phyloP scores from a whole-genome alignment of 108 stramenopile species.

The Pseudonitzschia multiseries region DNA sequence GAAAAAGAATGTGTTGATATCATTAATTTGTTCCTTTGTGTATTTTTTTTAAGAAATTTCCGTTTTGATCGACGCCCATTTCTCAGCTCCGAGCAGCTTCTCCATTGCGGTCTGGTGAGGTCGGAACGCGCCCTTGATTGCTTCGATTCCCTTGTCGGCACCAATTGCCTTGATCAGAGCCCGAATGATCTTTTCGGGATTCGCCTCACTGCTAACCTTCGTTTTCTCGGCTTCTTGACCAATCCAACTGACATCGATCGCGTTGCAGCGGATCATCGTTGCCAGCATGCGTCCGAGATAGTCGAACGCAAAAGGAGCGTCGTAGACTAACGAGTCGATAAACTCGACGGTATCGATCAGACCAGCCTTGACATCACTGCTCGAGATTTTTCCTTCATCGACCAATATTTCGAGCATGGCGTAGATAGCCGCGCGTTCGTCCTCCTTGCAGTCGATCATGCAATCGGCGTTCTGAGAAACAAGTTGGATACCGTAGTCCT shows the following conservation, averaged over 20 bases:
- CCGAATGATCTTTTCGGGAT: conserved; percentile 27
- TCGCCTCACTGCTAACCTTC: conserved; percentile 11
- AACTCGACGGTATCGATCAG: conserved; percentile 68
- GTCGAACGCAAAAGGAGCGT: conserved; percentile 59
- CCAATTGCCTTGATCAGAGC: conserved; percentile 16
- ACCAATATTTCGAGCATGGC: conserved; percentile 52
- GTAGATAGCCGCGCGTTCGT: conserved; percentile 57
- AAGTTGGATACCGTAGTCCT: conserved; percentile 52
- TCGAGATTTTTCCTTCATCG: conserved; percentile 50
- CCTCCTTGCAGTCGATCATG: conserved; percentile 68
- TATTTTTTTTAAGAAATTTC: neutral
- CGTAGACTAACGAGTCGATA: conserved; percentile 61
- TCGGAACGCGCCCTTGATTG: conserved; percentile 17
- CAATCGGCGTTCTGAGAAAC: conserved; percentile 55
- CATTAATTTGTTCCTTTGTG: no score
- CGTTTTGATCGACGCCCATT: conserved; percentile 25
- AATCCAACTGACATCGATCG: conserved; percentile 57
- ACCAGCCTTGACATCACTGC: conserved; percentile 48
- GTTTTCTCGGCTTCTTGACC: conserved; percentile 50
- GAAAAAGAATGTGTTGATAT: no score
- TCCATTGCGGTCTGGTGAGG: conserved; percentile 21
- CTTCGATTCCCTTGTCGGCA: conserved; percentile 24
- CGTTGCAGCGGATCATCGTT: conserved; percentile 47
- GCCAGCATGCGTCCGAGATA: conserved; percentile 65
- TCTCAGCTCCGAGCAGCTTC: conserved; percentile 26